Base-by-base conservation (phyloP, 179 eudicot genomes). In the Corrigiola litoralis region DNA sequence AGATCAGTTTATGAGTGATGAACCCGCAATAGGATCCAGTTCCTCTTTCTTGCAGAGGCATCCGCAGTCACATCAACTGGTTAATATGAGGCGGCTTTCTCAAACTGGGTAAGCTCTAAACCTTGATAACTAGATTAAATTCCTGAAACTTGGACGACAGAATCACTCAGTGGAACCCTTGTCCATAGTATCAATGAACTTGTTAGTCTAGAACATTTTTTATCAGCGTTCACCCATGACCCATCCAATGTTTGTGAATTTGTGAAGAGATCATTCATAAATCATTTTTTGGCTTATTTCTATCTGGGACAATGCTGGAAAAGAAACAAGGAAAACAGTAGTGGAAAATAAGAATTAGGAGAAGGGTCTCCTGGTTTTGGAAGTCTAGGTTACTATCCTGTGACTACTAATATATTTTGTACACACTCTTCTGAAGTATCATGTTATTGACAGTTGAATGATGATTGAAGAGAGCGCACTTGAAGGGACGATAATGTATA, bases 11-110 rank as follows among this genome's bases (percentile, higher is more conserved):
- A 72, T 77, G 12, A 82, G 81, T 54, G 99, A 90, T 58, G 96
- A 95, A 23, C 82, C 75, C 48, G 81, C 81, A 5, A 68, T 77
- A 0, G 83, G 82, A 41, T 37, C 83, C 21, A 68, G 77, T 61
- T 54, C 95, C 2, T 72, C 89, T 52, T 91, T 80, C 74, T 63
- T 95, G 95, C 96, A 83, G 79, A 83, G 94, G 85, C 96, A 84
- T 78, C 94, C 94, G 29, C 85, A 81, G 70, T 81, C 97, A 47
- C 94, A 87, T 46, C 87, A 81, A 65, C 53, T 85, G 34, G 68
- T 90, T 79, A 85, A 88, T 77, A 87, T 89, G 95, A 80, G 84
- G 59, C 84, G 79, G 71, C 95, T 90, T 72, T 83, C 99, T 67
- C 97, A 94, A 80, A 94, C 91, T 33, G 95, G 99, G 99, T 94